These are phyloP conservation scores for Oryza glaberrima DNA, from an alignment of 176 grass and related monocot genomes.

Conservation along the genomic window DNA sequence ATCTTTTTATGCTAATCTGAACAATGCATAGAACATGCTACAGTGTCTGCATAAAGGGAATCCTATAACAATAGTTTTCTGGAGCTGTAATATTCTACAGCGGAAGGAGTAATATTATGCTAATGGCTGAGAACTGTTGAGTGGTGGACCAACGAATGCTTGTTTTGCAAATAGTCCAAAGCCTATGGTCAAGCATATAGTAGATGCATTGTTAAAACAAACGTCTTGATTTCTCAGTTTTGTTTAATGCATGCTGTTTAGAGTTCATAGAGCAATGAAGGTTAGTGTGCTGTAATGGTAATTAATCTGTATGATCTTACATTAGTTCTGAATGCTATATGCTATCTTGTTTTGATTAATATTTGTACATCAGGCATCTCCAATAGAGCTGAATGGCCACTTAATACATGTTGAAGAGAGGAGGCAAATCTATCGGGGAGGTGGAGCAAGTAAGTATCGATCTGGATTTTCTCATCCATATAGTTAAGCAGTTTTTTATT, in stretches of 20 bases:
- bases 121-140: neutral
- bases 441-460: slow-evolving; percentile 69
- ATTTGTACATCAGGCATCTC: slow-evolving; percentile 70
- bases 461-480: neutral
- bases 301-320: neutral
- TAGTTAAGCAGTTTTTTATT: neutral
- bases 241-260: slow-evolving; percentile 6
- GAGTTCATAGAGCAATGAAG: slow-evolving; percentile 6
- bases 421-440: slow-evolving; percentile 59
- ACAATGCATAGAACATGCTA: neutral
- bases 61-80: neutral
- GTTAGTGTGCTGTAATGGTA: neutral
- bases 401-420: slow-evolving; percentile 72
- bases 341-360: slow-evolving; percentile 17
- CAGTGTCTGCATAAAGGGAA: neutral
- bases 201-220: neutral
- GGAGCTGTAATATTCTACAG: neutral
- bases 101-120: neutral
- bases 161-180: neutral
- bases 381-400: slow-evolving; percentile 83
- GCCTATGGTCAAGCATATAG: neutral
- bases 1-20: slow-evolving; percentile 7
- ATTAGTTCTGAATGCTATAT: slow-evolving; percentile 20
- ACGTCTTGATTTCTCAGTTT: neutral
- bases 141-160: neutral